Evolutionary conservation across 139 green algal species (phyloP).

Genomic region (Chlamydomonas sp.): DNA sequence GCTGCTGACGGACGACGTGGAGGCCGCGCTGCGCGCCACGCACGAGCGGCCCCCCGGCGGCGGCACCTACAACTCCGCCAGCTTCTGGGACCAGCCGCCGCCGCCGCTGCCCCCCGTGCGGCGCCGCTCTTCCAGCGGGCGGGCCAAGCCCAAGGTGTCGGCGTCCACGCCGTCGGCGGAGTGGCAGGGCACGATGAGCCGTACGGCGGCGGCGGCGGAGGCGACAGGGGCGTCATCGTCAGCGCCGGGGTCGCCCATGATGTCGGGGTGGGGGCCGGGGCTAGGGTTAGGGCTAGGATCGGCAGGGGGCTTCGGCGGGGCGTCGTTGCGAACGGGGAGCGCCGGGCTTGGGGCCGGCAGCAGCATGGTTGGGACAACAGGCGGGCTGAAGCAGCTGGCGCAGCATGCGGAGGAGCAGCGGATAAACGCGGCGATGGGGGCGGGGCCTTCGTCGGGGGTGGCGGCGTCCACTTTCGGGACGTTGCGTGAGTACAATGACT

Average conservation of each 20-base stretch:
- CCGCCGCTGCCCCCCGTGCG: constrained; percentile 36
- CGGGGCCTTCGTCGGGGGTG: not conserved
- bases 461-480: constrained; percentile 19
- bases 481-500: constrained; percentile 18
- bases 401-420: constrained; percentile 19
- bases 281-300: no score
- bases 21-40: not conserved
- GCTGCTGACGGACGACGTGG: constrained; percentile 44
- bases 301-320: not conserved
- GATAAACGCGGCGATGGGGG: constrained; percentile 17
- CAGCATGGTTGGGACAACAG: constrained; percentile 17
- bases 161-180: not conserved
- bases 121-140: constrained; percentile 3
- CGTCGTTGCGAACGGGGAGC: constrained; percentile 14
- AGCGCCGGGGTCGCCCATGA: not conserved
- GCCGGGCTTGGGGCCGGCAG: not conserved
- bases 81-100: constrained; percentile 38
- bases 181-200: constrained; percentile 26
- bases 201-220: not conserved
- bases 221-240: not conserved
- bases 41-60: not conserved
- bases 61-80: constrained; percentile 30
- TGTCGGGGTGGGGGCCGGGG: no score
- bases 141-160: not conserved
- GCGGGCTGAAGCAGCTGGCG: constrained; percentile 12